Evolutionary conservation across 495 filamentous ascomycete genomes (phyloP).

Genomic region (Rostrohypoxylon terebratum): DNA sequence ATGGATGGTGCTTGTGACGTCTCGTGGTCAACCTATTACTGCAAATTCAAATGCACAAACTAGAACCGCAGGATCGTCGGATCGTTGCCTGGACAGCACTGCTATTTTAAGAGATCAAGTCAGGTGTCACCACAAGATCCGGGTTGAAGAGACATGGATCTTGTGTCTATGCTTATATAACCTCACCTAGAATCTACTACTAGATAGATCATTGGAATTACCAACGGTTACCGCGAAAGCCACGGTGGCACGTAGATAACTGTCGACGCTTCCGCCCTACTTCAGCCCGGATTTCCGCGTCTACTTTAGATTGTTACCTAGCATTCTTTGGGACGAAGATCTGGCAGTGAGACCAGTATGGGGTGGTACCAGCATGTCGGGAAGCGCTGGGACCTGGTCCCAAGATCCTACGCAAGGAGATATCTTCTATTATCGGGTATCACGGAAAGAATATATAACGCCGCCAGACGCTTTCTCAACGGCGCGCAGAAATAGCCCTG

Average conservation of each 20-base stretch:
- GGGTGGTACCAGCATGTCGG: conserved; percentile 35
- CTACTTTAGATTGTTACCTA: conserved; percentile 11
- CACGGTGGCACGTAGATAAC: conserved; percentile 5
- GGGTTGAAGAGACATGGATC: neutral
- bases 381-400: conserved; percentile 10
- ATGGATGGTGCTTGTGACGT: conserved; percentile 35
- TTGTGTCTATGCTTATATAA: neutral
- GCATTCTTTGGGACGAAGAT: conserved; percentile 26
- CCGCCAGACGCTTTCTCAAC: conserved; percentile 13
- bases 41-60: neutral
- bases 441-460: conserved; percentile 2
- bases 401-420: conserved; percentile 9
- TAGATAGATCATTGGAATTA: neutral
- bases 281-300: conserved; percentile 8
- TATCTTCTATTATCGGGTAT: conserved; percentile 7
- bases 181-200: neutral
- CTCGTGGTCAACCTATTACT: neutral
- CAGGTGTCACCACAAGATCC: neutral
- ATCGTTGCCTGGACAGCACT: neutral
- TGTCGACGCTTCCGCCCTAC: conserved; percentile 22
- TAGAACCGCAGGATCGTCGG: neutral
- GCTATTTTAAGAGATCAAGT: neutral
- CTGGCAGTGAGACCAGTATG: conserved; percentile 17
- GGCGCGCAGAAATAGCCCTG: conserved; percentile 1
- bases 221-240: neutral